These are phyloP conservation scores for Lathyrus sativus DNA, from an alignment of 306 rosid species.

Conservation along the genomic window DNA sequence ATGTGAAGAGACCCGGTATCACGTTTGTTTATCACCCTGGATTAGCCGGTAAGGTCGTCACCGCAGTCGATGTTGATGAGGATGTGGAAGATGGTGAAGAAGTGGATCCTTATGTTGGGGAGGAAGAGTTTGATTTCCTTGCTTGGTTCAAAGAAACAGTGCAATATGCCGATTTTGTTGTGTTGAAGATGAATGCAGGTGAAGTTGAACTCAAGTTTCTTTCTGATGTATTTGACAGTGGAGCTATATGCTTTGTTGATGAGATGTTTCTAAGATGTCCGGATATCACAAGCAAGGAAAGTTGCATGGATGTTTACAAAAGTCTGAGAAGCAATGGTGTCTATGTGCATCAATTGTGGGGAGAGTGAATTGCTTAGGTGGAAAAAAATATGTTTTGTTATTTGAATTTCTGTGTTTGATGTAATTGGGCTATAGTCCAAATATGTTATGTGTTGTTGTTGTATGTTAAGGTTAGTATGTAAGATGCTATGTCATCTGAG, in stretches of 20 bases:
- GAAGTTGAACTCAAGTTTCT: constrained; percentile 70
- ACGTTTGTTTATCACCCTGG: constrained; percentile 96
- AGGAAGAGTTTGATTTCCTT: constrained; percentile 74
- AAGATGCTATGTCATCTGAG: constrained; percentile 39
- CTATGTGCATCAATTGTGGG: constrained; percentile 95
- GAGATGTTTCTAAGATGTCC: constrained; percentile 82
- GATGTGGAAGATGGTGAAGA: constrained; percentile 32
- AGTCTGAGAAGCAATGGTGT: constrained; percentile 82
- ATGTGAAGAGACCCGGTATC: constrained; percentile 74
- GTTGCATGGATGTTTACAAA: constrained; percentile 63
- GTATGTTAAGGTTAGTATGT: neutral
- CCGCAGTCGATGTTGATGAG: neutral
- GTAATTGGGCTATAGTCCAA: constrained; percentile 37
- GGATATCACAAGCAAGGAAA: constrained; percentile 46
- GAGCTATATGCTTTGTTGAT: constrained; percentile 83
- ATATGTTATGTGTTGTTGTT: constrained; percentile 24
- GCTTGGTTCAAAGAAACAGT: constrained; percentile 94
- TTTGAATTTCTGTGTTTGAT: constrained; percentile 31
- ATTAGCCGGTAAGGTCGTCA: constrained; percentile 54
- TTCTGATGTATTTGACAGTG: constrained; percentile 74
- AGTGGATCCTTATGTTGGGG: constrained; percentile 60
- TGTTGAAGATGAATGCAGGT: constrained; percentile 87
- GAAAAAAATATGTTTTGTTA: constrained; percentile 2
- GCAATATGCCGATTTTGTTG: constrained; percentile 72
- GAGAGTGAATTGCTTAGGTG: constrained; percentile 37